These are phyloP conservation scores for Haplosporangium gracile DNA, from an alignment of 192 early-diverging fungal genomes.

Conservation along the genomic window DNA sequence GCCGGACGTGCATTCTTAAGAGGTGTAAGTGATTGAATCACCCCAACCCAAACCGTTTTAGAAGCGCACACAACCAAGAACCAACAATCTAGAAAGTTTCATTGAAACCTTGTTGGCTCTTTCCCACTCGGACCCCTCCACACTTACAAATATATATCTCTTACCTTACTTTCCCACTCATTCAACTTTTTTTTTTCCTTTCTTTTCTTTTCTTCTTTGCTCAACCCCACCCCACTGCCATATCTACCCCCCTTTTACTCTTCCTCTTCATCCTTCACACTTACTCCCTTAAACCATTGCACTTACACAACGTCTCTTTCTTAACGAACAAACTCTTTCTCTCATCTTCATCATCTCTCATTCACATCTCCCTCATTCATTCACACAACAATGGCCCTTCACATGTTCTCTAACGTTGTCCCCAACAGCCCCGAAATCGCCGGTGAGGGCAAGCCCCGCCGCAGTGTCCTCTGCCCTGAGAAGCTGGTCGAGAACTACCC, in stretches of 20 bases:
- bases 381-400: constrained; percentile 1
- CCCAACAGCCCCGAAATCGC: constrained; percentile 61
- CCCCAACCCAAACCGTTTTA: neutral
- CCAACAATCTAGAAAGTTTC: neutral
- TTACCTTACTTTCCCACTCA: neutral
- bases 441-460: constrained; percentile 69
- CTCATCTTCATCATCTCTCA: neutral
- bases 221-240: neutral
- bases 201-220: neutral
- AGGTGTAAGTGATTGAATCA: too few species aligned
- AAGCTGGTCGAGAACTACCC: constrained; percentile 65
- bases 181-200: neutral
- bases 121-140: neutral
- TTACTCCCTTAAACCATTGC: neutral
- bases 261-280: neutral
- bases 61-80: neutral
- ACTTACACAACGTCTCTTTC: neutral
- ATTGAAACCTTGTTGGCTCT: neutral
- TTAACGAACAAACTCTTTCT: neutral
- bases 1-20: neutral
- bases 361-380: neutral
- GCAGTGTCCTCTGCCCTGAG: constrained; percentile 63
- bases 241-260: neutral
- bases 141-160: neutral
- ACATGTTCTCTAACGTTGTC: constrained; percentile 60